Base-by-base conservation (phyloP, 1,284 basidiomycete genomes). In the Heterobasidion irregulare region DNA sequence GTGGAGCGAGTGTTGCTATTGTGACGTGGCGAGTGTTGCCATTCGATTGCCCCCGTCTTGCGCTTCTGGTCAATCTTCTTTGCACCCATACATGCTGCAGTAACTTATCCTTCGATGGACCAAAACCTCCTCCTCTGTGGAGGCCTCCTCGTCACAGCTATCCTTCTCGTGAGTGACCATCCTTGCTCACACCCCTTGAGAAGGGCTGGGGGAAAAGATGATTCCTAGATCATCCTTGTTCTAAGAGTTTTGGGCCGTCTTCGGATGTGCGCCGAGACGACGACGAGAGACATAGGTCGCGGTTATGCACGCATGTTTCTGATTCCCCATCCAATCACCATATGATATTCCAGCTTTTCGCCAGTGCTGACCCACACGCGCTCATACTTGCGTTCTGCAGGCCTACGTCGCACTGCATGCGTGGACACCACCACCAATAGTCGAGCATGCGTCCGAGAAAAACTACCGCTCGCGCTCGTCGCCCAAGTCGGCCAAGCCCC, bases 171-270 rank as follows among this genome's bases (percentile, higher is more conserved):
- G 16, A 48, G 47, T 19, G 15, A 46, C 8, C 44, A n/a, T 48
- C 16, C 8, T 48, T 26, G 47, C 26, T 41, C 38, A 12, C 38
- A 8, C 8, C 7, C 12, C 6, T 41, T 10, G 4, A 12, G 12
- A 41, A n/a, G 12, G 10, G n/a, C n/a, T 8, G 10, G 38, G 15
- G 35, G 36, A 38, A 12, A 68, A 71, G 87, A 89, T 89, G 87
- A 63, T 68, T 68, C 76, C 74, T 73, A 56, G 69, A 79, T 88
- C 88, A 91, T 91, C 87, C 88, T 91, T 91, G 87, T 91, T 90
- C 87, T 89, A 86, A 75, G 87, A 91, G 83, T 73, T 66, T 64
- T 71, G 82, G 83, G 87, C 75, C 67, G 58, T 69, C 67, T 66
- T 63, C 62, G 52, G 57, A 62, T 69, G 64, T 61, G 78, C 85